These are phyloP conservation scores for Colletotrichum somersetense DNA, from an alignment of 2,329 filamentous ascomycete species.

Conservation along the genomic window DNA sequence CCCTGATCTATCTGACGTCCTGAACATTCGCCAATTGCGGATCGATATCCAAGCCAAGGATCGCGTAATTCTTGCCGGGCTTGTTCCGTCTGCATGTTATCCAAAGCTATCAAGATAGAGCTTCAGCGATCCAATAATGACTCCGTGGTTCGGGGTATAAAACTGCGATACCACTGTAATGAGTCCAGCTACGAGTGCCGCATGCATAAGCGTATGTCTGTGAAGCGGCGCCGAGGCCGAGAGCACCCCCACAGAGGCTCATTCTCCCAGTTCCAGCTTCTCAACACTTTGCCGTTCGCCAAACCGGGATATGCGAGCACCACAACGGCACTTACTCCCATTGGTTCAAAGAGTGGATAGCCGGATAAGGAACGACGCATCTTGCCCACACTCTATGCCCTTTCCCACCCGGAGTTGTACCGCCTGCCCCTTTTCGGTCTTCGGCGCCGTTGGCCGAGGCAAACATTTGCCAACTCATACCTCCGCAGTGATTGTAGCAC, in stretches of 20 bases:
- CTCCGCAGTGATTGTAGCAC: background rate
- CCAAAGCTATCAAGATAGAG: background rate
- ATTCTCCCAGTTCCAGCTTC: background rate
- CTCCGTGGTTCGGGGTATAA: too few species aligned
- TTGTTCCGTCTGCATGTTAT: background rate
- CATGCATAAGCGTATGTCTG: background rate
- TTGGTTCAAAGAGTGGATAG: background rate
- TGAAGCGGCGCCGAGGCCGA: slow-evolving; percentile 22
- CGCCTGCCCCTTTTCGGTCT: slow-evolving; percentile 1
- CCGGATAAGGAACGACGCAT: slow-evolving; percentile 1
- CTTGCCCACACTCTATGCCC: slow-evolving; percentile 9
- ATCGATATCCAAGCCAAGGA: background rate
- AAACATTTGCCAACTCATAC: background rate
- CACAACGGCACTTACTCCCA: background rate
- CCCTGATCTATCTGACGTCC: background rate
- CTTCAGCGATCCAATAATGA: background rate
- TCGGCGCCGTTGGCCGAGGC: slow-evolving; percentile 28
- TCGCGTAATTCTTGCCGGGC: background rate
- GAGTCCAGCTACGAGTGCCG: background rate
- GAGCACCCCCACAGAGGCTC: background rate
- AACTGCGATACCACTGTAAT: background rate
- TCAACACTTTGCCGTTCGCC: slow-evolving; percentile 19
- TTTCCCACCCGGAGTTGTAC: background rate
- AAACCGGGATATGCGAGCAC: slow-evolving; percentile 5
- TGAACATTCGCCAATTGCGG: background rate